Evolutionary conservation across 1,284 basidiomycete species (phyloP), one percentile per base, ranked within the genome.

Genomic region (Ganoderma meredithae): DNA sequence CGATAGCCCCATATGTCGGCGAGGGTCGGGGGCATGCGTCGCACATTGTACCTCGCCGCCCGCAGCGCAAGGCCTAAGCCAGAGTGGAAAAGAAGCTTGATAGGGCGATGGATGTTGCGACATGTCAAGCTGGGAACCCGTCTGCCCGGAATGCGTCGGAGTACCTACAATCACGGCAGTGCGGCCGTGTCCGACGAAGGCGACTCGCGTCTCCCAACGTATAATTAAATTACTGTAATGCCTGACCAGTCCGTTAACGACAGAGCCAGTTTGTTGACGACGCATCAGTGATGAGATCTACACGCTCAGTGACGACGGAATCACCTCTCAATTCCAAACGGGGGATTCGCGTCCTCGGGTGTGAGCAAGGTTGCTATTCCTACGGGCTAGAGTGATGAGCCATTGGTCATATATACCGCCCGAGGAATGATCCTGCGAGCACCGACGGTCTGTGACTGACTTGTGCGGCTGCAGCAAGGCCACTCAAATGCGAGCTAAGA

Each of bases 221-320:
- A 43, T 19, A 49, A 22, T 49, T 49, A 53, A 19, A 19, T 40
- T 52, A 33, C 63, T 53, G 63, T 52, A 33, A 65, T 53, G 63
- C 58, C 58, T 43, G 47, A 47, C 63, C 64, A 62, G 66, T 70
- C 43, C 60, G 60, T 49, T 69, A 63, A 52, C 62, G 67, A 67
- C 66, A 39, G 47, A 12, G 39, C 40, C 56, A 61, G 25, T 56
- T 63, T 65, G 31, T 60, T 41, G 63, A 64, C 67, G 66, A 64
- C 61, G 39, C 65, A 72, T 72, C 71, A 72, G 52, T 70, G 53
- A 47, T 43, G 63, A n/a, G 63, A 68, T 68, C 63, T 59, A 53
- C 67, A 63, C 40, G 27, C 41, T 19, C 25, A 60, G 39, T 60
- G 49, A 61, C 67, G 31, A 67, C 58, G 44, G 55, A 53, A 70